Conservation (phyloP, 345 rosid species). For the Salix viminalis region DNA sequence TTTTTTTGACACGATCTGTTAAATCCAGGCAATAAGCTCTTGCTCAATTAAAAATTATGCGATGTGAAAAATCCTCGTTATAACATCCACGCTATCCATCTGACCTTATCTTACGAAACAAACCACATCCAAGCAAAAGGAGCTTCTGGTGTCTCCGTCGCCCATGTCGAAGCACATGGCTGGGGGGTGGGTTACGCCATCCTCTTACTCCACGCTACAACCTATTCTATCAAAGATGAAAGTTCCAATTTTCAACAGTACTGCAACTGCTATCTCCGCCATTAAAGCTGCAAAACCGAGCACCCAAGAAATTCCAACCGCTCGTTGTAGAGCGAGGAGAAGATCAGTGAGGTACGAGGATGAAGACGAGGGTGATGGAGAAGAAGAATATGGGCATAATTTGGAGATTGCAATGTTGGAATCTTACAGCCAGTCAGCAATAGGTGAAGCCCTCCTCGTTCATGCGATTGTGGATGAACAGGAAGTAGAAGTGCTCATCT, state of each 20-base stretch:
- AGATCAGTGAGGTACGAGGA: slow-evolving; percentile 39
- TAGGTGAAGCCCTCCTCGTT: slow-evolving; percentile 70
- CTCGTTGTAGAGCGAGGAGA: slow-evolving; percentile 41
- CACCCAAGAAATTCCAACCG: not conserved
- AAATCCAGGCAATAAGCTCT: no score
- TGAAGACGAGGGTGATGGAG: slow-evolving; percentile 8
- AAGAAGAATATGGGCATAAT: slow-evolving; percentile 46
- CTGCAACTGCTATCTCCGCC: not conserved
- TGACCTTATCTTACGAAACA: not conserved
- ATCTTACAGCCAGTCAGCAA: slow-evolving; percentile 48
- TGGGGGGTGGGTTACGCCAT: slow-evolving; percentile 1
- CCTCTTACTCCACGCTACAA: not conserved
- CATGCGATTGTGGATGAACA: slow-evolving; percentile 60
- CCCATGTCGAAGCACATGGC: slow-evolving; percentile 21
- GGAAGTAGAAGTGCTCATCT: slow-evolving; percentile 59
- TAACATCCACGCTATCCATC: not conserved
- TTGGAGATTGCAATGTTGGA: slow-evolving; percentile 63
- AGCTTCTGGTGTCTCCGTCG: not conserved
- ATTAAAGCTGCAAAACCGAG: slow-evolving; percentile 1
- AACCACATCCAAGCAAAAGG: not conserved
- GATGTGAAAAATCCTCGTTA: no score
- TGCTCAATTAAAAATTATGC: no score
- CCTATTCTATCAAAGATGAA: not conserved
- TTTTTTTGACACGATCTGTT: no score
- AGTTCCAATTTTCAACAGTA: not conserved